A percentile compares a stretch with the other conserved stretches of the same genome.
These are phyloP conservation scores for Protomyces lactucae-debilis DNA, from an alignment of 1,139 yeast genomes.

Conservation along the genomic window DNA sequence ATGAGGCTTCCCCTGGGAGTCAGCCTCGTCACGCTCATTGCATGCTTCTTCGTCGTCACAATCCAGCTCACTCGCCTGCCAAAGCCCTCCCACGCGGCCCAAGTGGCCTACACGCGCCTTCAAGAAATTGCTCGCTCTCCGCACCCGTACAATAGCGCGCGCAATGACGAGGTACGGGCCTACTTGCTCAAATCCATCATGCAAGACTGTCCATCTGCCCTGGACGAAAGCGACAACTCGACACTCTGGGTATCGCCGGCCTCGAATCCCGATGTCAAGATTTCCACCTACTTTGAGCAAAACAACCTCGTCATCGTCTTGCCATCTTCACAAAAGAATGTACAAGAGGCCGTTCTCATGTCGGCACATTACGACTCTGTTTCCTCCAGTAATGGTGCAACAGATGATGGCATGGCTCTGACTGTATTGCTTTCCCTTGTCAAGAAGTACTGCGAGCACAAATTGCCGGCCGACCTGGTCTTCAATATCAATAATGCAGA, in stretches of 20 bases:
- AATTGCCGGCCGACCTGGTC: conserved; percentile 65
- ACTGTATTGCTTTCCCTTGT: conserved; percentile 73
- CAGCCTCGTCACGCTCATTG: conserved; percentile 13
- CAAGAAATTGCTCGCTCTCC: conserved; percentile 51
- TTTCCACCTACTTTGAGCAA: conserved; percentile 19
- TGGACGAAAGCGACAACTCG: conserved; percentile 16
- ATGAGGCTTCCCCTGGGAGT: conserved; percentile 20
- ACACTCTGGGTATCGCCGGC: neutral
- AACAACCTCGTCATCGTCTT: conserved; percentile 13
- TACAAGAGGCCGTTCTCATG: conserved; percentile 61
- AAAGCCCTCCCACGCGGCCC: conserved; percentile 6
- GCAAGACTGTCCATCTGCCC: conserved; percentile 11
- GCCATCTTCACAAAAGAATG: conserved; percentile 33
- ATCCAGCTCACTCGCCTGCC: conserved; percentile 12
- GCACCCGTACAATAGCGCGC: conserved; percentile 75
- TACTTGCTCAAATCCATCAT: conserved; percentile 45
- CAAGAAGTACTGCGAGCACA: conserved; percentile 47
- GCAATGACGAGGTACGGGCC: conserved; percentile 70
- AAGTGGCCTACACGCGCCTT: conserved; percentile 14
- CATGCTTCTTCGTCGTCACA: conserved; percentile 18
- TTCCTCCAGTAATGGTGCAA: conserved; percentile 79
- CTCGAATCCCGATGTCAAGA: neutral
- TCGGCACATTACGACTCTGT: conserved; percentile 91
- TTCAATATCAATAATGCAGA: conserved; percentile 87
- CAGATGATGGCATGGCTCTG: conserved; percentile 93